phyloP scores from a whole-genome alignment of 2,329 filamentous ascomycete genomes.

The Emergomyces pasteurianus region DNA sequence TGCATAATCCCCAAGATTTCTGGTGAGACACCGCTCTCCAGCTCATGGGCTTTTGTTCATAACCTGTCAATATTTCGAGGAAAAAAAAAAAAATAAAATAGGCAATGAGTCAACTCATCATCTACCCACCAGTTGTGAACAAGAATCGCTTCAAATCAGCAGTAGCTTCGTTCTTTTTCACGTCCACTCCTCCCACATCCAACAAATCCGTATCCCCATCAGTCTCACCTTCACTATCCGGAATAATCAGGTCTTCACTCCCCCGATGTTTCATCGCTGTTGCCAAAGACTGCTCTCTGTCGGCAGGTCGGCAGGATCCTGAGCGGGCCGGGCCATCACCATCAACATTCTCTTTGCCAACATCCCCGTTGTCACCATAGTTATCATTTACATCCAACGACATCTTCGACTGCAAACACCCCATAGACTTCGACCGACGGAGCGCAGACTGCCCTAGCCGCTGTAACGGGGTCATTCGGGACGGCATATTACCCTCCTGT shows the following conservation, averaged over 20 bases:
- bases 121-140: not conserved
- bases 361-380: not conserved
- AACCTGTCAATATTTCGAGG: too few relatives aligned
- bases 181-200: not conserved
- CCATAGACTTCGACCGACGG: constrained; percentile 27
- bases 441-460: constrained; percentile 30
- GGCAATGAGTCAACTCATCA: not conserved
- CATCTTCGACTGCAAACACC: constrained; percentile 10
- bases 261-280: constrained; percentile 13
- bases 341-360: not conserved
- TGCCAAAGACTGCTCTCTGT: not conserved
- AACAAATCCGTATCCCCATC: constrained; percentile 5
- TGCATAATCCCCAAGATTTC: too few relatives aligned
- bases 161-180: not conserved
- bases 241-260: constrained; percentile 42
- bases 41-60: too few relatives aligned
- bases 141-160: constrained; percentile 8
- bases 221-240: constrained; percentile 36
- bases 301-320: not conserved
- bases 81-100: constrained; percentile 1
- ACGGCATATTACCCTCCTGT: not conserved
- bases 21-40: too few relatives aligned
- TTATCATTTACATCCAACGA: not conserved
- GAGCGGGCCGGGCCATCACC: not conserved
- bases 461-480: constrained; percentile 29